Conservation (phyloP, 2,329 filamentous ascomycete species). For the Tolypocladium capitatum region DNA sequence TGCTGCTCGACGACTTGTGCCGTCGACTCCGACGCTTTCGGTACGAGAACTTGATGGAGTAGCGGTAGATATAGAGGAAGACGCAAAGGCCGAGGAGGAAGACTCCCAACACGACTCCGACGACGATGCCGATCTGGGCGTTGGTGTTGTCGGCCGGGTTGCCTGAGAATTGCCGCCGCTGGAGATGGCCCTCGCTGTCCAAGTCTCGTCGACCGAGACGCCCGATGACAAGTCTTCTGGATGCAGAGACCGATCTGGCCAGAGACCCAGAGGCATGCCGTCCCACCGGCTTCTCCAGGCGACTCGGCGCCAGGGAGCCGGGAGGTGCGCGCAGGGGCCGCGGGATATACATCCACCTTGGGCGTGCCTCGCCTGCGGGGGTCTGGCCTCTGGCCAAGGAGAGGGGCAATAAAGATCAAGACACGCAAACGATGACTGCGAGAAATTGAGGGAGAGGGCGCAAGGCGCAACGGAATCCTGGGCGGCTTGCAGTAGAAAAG, state of each 20-base stretch:
- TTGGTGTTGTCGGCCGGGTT: constrained; percentile 20
- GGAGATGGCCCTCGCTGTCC: neutral
- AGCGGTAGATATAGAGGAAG: constrained; percentile 27
- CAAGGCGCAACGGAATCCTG: neutral
- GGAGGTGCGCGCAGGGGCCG: constrained; percentile 1
- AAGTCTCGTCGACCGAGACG: neutral
- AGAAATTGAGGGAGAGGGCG: neutral
- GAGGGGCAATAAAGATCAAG: neutral
- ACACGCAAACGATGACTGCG: neutral
- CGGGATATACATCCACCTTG: constrained; percentile 19
- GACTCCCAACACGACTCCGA: constrained; percentile 25
- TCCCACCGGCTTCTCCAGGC: neutral
- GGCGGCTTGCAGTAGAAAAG: neutral
- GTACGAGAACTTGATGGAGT: constrained; percentile 20
- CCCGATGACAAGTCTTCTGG: neutral
- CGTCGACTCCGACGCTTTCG: constrained; percentile 12
- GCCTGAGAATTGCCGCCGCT: constrained; percentile 14
- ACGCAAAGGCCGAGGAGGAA: constrained; percentile 23
- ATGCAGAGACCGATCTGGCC: neutral
- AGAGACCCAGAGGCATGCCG: neutral
- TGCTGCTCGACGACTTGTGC: constrained; percentile 18
- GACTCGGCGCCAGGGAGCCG: neutral
- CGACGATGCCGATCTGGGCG: constrained; percentile 28
- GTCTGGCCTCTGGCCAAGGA: neutral
- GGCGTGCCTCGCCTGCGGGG: neutral